Conservation (phyloP, 176 grass and related monocot species). For the Canna indica region DNA sequence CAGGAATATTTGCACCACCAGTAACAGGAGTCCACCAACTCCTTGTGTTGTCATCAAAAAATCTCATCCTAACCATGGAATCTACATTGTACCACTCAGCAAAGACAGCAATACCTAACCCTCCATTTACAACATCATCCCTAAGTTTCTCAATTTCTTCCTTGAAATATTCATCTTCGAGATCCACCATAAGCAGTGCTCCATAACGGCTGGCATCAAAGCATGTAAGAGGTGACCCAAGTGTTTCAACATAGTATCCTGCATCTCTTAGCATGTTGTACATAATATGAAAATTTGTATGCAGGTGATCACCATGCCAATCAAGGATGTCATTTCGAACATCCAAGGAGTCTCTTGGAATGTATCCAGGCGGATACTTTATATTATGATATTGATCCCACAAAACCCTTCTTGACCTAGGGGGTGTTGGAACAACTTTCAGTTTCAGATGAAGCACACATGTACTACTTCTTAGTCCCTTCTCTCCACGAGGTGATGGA, state of each 20-base stretch:
- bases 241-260: conserved; percentile 80
- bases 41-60: conserved; percentile 98
- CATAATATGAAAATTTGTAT: conserved; percentile 95
- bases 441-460: conserved; percentile 76
- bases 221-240: conserved; percentile 90
- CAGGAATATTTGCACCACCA: conserved; percentile 92
- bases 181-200: conserved; percentile 91
- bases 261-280: conserved; percentile 97
- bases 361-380: conserved; percentile 92
- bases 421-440: conserved; percentile 65
- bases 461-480: conserved; percentile 39
- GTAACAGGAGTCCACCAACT: conserved; percentile 99
- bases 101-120: conserved; percentile 79
- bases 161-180: conserved; percentile 87
- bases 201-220: conserved; percentile 89
- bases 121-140: conserved; percentile 73
- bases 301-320: conserved; percentile 97
- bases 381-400: conserved; percentile 99
- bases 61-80: conserved; percentile 95
- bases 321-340: conserved; percentile 98
- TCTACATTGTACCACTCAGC: conserved; percentile 98
- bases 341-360: conserved; percentile 96
- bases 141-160: conserved; percentile 93
- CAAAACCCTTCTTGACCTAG: conserved; percentile 77
- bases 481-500: conserved; percentile 48